These are phyloP conservation scores for Penicillium argentinense DNA, from an alignment of 495 filamentous ascomycete species.

Conservation along the genomic window DNA sequence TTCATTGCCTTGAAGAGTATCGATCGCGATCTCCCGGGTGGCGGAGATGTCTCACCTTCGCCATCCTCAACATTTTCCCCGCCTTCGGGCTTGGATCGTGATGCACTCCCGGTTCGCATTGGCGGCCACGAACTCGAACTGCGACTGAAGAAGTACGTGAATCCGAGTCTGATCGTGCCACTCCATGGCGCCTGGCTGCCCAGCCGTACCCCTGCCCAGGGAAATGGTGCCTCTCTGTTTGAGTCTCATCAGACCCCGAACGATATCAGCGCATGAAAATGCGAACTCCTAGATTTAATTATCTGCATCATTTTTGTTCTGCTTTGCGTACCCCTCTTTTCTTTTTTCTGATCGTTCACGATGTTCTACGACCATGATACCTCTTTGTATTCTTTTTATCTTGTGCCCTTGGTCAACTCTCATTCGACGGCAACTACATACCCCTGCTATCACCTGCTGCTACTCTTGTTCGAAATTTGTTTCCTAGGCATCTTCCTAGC, in stretches of 20 bases:
- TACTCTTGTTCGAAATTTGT: no score
- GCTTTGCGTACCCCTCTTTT: conserved; percentile 1
- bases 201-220: conserved; percentile 17
- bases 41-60: conserved; percentile 38
- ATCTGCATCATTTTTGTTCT: background rate
- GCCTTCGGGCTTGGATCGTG: conserved; percentile 45
- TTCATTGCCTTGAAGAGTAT: conserved; percentile 92
- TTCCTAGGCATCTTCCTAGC: background rate
- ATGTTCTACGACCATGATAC: conserved; percentile 29
- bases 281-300: background rate
- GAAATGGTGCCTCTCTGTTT: conserved; percentile 18
- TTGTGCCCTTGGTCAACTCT: conserved; percentile 1
- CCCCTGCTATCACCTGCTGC: no score
- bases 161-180: conserved; percentile 46
- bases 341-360: background rate
- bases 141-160: conserved; percentile 47
- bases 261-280: conserved; percentile 9
- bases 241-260: conserved; percentile 23
- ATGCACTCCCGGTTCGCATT: conserved; percentile 40
- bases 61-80: conserved; percentile 41
- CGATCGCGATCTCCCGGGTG: conserved; percentile 48
- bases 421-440: background rate
- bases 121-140: conserved; percentile 40
- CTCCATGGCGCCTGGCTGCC: conserved; percentile 48
- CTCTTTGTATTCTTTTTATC: conserved; percentile 13